These are phyloP conservation scores for Diplodia mutila DNA, from an alignment of 2,329 filamentous ascomycete genomes.

Conservation along the genomic window DNA sequence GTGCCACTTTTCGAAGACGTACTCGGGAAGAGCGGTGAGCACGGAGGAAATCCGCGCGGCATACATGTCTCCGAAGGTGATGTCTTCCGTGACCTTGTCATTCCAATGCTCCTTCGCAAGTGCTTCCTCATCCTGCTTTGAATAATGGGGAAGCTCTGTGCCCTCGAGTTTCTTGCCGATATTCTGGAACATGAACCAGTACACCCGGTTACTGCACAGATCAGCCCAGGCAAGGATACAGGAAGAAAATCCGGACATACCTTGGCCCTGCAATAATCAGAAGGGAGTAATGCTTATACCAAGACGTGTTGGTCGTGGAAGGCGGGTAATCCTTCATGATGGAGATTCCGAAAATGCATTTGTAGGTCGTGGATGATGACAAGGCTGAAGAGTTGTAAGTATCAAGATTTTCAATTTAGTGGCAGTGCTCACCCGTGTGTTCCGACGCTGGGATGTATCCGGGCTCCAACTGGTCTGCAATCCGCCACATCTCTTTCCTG, in stretches of 20 bases:
- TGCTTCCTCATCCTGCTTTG: slow-evolving; percentile 37
- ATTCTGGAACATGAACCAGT: slow-evolving; percentile 35
- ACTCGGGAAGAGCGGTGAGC: slow-evolving; percentile 42
- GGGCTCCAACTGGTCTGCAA: slow-evolving; percentile 25
- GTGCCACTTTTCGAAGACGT: slow-evolving; percentile 46
- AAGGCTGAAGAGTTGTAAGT: background rate
- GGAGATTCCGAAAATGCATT: slow-evolving; percentile 25
- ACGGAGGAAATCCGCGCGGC: slow-evolving; percentile 30
- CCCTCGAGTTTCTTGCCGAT: slow-evolving; percentile 32
- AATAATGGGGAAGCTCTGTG: slow-evolving; percentile 37
- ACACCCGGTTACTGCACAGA: slow-evolving; percentile 28
- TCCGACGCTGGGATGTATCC: slow-evolving; percentile 11
- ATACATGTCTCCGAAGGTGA: slow-evolving; percentile 44
- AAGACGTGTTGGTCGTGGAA: slow-evolving; percentile 12
- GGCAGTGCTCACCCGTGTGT: background rate
- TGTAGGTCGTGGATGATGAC: background rate
- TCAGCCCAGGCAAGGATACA: background rate
- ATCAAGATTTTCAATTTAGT: background rate
- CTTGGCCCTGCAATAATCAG: slow-evolving; percentile 30
- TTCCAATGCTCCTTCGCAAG: slow-evolving; percentile 35
- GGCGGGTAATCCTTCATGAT: slow-evolving; percentile 2
- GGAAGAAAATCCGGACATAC: background rate
- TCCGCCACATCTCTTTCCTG: slow-evolving; percentile 22
- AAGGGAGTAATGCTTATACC: slow-evolving; percentile 29
- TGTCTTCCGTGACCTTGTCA: slow-evolving; percentile 33